These are phyloP conservation scores for Hanseniaspora vineae DNA, from an alignment of 805 yeast genomes.

Conservation along the genomic window DNA sequence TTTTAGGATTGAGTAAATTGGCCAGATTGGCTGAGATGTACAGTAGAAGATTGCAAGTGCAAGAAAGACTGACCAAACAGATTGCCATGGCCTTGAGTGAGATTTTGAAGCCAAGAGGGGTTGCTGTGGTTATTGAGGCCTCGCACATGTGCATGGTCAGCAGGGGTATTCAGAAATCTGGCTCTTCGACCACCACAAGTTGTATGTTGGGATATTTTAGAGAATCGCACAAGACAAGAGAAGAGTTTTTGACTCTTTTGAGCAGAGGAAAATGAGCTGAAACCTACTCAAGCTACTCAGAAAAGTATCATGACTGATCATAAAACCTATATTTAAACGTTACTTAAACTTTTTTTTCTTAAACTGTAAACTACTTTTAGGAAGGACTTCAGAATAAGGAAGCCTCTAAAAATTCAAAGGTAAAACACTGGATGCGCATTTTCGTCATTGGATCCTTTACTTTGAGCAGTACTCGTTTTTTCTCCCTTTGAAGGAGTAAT, in stretches of 20 bases:
- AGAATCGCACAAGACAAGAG: conserved; percentile 88
- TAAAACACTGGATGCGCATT: too few species aligned
- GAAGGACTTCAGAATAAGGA: too few species aligned
- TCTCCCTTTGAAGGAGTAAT: too few species aligned
- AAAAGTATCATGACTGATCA: neutral
- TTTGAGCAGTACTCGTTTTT: too few species aligned
- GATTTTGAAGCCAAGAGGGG: conserved; percentile 87
- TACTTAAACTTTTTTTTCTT: too few species aligned
- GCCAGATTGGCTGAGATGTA: conserved; percentile 97
- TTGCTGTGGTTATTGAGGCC: conserved; percentile 96
- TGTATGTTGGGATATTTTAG: conserved; percentile 97
- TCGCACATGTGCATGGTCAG: conserved; percentile 99
- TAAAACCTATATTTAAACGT: too few species aligned
- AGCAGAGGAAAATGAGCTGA: conserved; percentile 40
- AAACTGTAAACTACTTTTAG: too few species aligned
- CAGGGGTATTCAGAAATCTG: conserved; percentile 93
- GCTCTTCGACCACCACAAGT: conserved; percentile 85
- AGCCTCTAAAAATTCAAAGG: too few species aligned
- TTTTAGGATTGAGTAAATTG: conserved; percentile 80
- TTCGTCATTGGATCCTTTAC: too few species aligned
- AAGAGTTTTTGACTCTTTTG: conserved; percentile 78
- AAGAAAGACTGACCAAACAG: conserved; percentile 91
- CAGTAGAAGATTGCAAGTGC: conserved; percentile 92
- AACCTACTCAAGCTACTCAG: too few species aligned
- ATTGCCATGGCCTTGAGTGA: conserved; percentile 93